phyloP scores from a whole-genome alignment of 495 filamentous ascomycete genomes.

The Choiromyces venosus region DNA sequence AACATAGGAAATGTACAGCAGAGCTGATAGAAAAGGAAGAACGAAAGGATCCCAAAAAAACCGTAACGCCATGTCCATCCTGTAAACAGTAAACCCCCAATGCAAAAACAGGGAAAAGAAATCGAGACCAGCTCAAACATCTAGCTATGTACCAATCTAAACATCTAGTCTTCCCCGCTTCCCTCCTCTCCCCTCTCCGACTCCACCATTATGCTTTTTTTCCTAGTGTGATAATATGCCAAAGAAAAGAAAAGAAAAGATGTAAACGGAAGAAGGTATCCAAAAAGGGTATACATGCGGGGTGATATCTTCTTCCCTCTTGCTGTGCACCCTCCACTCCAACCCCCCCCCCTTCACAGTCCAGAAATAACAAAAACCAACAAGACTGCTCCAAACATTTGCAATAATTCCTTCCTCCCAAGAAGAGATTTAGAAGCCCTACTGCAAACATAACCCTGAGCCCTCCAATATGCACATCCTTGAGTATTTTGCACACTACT shows the following conservation, averaged over 20 bases:
- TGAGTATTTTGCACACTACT: conserved; percentile 21
- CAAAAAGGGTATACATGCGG: not conserved
- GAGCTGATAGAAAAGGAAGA: not conserved
- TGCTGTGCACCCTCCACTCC: not conserved
- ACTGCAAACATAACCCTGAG: conserved; percentile 40
- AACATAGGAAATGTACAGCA: not conserved
- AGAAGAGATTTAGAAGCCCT: conserved; percentile 24
- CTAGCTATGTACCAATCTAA: not conserved
- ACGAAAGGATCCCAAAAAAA: not conserved
- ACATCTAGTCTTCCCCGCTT: not conserved
- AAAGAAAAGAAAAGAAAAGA: conserved; percentile 10
- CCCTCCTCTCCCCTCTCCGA: not conserved
- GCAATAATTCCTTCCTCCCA: conserved; percentile 19
- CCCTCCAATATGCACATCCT: conserved; percentile 40
- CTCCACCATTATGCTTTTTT: not conserved
- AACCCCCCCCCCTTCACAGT: not conserved
- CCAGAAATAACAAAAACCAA: not conserved
- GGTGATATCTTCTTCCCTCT: not conserved
- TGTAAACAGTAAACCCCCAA: conserved; percentile 2
- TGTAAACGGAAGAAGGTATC: conserved; percentile 2
- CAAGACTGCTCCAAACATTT: conserved; percentile 21
- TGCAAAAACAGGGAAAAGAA: not conserved
- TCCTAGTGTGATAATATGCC: not conserved
- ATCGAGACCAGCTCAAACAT: not conserved
- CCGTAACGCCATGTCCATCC: conserved; percentile 1